Base-by-base conservation (phyloP, 352 stramenopile genomes). In the Globisporangium viniferum region DNA sequence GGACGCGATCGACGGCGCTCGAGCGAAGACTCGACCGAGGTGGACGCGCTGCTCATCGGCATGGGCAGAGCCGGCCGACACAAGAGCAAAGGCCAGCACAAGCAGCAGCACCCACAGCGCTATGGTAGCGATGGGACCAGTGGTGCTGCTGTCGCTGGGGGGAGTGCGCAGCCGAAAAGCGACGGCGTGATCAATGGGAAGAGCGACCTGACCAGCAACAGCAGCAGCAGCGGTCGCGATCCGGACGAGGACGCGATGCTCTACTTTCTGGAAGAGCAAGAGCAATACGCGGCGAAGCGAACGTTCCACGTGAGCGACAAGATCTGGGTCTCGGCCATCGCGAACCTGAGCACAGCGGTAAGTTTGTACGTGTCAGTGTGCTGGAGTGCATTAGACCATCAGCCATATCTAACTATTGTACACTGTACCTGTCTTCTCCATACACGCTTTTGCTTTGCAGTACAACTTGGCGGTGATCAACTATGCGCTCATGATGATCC, bases 311-410 rank as follows among this genome's bases (percentile, higher is more conserved):
- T 84, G 7, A 85, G 75, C 70, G 71, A 82, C 59, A 69, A 75
- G 63, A 70, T 87, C 53, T 62, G 89, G 48, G 86, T 93, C 14
- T 93, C 86, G 20, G 82, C 86, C 10, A 77, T 92, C n/a, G 86
- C 84, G 22, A 94, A 94, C 69, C 82, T 94, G 60, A 94, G 86
- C 69, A 90, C 86, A 20, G 84, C 84, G 29, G 83, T 92, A 77
- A 31, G 82, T 15, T 20, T 7, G 31, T 36, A 20, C 33, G 41
- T 44, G 8, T 33, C 12, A 8, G 12, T 64, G 5, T 48, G 20
- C 8, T 29, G 14, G 0, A 14, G 35, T 44, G 10, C 36, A 44
- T 44, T 18, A 15, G 12, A 44, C 10, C 24, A 24, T 24, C 10
- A 44, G 14, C 36, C 14, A 3, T 5, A 44, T 5, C 2, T 44